Conservation (phyloP, 176 grass and related monocot genomes). For the Juncus effusus region DNA sequence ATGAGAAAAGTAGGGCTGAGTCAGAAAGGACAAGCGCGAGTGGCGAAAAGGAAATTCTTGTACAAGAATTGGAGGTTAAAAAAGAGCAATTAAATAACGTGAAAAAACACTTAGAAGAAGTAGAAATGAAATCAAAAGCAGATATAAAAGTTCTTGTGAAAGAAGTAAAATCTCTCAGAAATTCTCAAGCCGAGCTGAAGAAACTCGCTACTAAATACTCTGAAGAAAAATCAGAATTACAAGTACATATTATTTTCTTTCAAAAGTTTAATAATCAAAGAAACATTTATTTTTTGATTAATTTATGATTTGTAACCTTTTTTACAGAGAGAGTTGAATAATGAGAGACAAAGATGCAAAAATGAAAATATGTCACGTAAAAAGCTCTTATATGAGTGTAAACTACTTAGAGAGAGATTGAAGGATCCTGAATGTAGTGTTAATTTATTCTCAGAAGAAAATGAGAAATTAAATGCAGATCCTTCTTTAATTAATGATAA, state of each 20-base stretch:
- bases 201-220: constrained; percentile 55
- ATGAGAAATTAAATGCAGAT: constrained; percentile 52
- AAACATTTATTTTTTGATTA: no score
- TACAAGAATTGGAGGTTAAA: constrained; percentile 64
- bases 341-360: constrained; percentile 45
- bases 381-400: constrained; percentile 80
- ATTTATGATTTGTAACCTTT: no score
- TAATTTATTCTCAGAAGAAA: constrained; percentile 68
- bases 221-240: constrained; percentile 82
- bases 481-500: constrained; percentile 63
- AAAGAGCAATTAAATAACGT: constrained; percentile 61
- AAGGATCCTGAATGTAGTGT: constrained; percentile 55
- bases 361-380: constrained; percentile 39
- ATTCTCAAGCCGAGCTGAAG: constrained; percentile 80
- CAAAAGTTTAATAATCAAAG: not conserved
- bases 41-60: constrained; percentile 61
- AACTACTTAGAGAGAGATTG: constrained; percentile 60
- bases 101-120: constrained; percentile 58
- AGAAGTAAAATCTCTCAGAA: constrained; percentile 91
- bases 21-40: constrained; percentile 54
- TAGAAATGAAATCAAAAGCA: constrained; percentile 83
- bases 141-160: constrained; percentile 94
- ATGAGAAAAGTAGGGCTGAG: constrained; percentile 62
- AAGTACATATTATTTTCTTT: constrained; percentile 43
- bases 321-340: constrained; percentile 55